Evolutionary conservation across 2,329 filamentous ascomycete genomes (phyloP).

Genomic region (Monilinia fructicola): DNA sequence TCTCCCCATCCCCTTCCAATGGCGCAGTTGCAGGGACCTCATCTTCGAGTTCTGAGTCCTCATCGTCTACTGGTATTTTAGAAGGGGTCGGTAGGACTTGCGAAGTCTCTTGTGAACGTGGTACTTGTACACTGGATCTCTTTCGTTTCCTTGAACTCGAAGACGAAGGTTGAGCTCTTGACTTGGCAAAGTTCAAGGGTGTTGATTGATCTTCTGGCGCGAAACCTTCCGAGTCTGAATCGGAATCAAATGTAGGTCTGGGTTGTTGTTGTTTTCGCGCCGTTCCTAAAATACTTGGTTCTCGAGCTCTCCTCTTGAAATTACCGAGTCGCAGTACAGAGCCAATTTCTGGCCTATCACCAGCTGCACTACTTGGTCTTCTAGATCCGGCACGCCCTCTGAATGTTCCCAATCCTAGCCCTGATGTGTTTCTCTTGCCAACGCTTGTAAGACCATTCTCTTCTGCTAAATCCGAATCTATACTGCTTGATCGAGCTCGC

Average conservation of each 20-base stretch:
- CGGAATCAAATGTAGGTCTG: constrained; percentile 43
- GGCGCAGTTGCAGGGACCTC: constrained; percentile 34
- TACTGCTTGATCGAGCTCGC: constrained; percentile 38
- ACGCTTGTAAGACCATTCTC: constrained; percentile 36
- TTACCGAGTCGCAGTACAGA: constrained; percentile 53
- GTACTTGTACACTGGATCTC: constrained; percentile 38
- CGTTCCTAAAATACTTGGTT: constrained; percentile 60
- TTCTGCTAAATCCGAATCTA: constrained; percentile 38
- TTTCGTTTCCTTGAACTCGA: constrained; percentile 56
- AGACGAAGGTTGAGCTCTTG: constrained; percentile 15
- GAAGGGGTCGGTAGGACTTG: constrained; percentile 33
- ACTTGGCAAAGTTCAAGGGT: constrained; percentile 54
- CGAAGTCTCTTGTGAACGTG: constrained; percentile 26
- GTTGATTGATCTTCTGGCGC: constrained; percentile 68
- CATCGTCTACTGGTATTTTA: constrained; percentile 20
- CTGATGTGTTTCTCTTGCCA: constrained; percentile 35
- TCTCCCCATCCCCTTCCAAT: constrained; percentile 26
- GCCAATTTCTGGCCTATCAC: constrained; percentile 37
- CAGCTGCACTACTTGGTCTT: constrained; percentile 35
- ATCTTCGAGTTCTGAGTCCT: constrained; percentile 29
- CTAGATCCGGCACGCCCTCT: constrained; percentile 28
- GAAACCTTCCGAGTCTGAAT: constrained; percentile 53
- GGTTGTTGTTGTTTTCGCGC: constrained; percentile 40
- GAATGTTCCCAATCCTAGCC: constrained; percentile 39
- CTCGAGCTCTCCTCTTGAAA: constrained; percentile 57